These are phyloP conservation scores for Coniosporium tulheliwenetii DNA, from an alignment of 2,329 filamentous ascomycete species.

Conservation along the genomic window DNA sequence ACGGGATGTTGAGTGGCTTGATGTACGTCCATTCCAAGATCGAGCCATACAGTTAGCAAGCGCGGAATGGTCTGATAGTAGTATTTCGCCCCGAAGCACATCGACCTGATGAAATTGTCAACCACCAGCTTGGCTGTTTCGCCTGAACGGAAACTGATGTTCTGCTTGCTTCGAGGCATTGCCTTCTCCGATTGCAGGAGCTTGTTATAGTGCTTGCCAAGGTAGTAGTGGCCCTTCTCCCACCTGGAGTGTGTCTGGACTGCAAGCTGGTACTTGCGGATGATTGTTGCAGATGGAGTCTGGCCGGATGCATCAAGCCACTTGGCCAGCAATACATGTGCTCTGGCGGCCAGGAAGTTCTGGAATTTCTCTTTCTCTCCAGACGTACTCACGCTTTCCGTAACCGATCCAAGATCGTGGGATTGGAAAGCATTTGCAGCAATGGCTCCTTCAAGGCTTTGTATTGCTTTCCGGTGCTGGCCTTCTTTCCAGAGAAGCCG, in stretches of 20 bases:
- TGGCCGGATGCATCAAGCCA: conserved; percentile 96
- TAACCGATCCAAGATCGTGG: conserved; percentile 14
- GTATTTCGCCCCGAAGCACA: conserved; percentile 85
- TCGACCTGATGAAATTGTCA: conserved; percentile 79
- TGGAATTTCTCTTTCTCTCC: conserved; percentile 28
- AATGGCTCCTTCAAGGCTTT: conserved; percentile 76
- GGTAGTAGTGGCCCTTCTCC: conserved; percentile 96
- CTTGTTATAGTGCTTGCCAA: conserved; percentile 96
- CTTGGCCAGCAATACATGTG: conserved; percentile 79
- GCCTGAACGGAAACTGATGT: conserved; percentile 44
- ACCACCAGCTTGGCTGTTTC: conserved; percentile 80
- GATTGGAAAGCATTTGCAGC: conserved; percentile 58
- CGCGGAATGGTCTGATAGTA: conserved; percentile 89
- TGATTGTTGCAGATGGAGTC: conserved; percentile 66
- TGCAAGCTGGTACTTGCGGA: conserved; percentile 69
- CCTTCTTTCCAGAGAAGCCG: conserved; percentile 86
- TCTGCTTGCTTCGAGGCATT: conserved; percentile 59
- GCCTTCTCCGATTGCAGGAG: conserved; percentile 77
- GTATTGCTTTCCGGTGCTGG: conserved; percentile 87
- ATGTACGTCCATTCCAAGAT: conserved; percentile 65
- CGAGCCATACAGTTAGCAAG: conserved; percentile 84
- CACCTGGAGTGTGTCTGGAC: conserved; percentile 54
- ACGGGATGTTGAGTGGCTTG: conserved; percentile 24
- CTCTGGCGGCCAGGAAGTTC: conserved; percentile 55
- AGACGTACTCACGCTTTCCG: conserved; percentile 13